Conservation (phyloP, 192 early-diverging fungal species). For the Spizellomyces punctatus region DNA sequence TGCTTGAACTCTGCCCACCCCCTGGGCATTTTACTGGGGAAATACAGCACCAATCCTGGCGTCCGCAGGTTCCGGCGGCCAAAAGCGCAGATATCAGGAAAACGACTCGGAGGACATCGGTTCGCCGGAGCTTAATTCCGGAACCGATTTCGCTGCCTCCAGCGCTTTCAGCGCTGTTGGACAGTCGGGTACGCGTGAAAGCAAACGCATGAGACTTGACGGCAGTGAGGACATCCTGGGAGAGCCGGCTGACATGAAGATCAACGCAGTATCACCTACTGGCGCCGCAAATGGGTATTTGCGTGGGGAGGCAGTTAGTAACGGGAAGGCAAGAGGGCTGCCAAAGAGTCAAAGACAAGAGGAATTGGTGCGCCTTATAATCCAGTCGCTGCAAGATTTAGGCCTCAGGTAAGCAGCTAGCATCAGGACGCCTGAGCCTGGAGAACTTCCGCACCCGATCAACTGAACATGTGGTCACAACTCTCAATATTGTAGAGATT, state of each 20-base stretch:
- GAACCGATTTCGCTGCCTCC: neutral
- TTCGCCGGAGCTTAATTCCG: neutral
- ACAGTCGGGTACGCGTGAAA: neutral
- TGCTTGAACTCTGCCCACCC: neutral
- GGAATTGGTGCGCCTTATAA: constrained; percentile 86
- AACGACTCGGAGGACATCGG: neutral
- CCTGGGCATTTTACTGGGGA: neutral
- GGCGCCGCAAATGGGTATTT: neutral
- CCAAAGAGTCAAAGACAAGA: constrained; percentile 32
- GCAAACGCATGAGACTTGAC: neutral
- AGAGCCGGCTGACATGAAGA: neutral
- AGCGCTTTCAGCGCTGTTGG: neutral
- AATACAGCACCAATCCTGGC: neutral
- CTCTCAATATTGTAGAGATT: constrained; percentile 44
- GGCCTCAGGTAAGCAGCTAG: constrained; percentile 69
- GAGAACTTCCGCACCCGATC: neutral
- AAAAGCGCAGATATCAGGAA: neutral
- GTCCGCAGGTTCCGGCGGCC: neutral
- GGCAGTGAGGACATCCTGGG: neutral
- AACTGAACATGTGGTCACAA: neutral
- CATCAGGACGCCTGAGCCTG: no score
- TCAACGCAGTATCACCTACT: neutral
- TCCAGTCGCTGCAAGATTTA: constrained; percentile 82
- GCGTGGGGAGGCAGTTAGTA: neutral
- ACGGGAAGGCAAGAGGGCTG: neutral